Evolutionary conservation across 2,329 filamentous ascomycete genomes (phyloP).

Genomic region (Aureobasidium sp.): DNA sequence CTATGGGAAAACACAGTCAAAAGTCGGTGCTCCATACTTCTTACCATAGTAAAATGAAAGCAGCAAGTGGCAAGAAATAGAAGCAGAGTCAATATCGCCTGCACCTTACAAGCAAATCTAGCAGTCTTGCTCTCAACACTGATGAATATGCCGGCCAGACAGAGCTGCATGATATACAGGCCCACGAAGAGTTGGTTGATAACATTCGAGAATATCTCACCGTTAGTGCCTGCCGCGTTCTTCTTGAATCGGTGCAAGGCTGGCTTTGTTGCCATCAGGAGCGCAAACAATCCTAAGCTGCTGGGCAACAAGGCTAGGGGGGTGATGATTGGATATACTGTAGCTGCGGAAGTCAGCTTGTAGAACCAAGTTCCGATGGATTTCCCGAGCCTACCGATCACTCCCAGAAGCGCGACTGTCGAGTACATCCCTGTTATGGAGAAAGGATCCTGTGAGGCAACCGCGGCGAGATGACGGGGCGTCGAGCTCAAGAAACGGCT

Average conservation of each 20-base stretch:
- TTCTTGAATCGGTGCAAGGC: neutral
- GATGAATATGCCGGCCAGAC: neutral
- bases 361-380: neutral
- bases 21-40: neutral
- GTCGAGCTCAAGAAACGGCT: neutral
- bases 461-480: neutral
- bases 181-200: neutral
- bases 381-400: neutral
- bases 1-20: neutral
- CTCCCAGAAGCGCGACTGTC: neutral
- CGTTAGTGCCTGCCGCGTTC: neutral
- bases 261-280: neutral
- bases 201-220: neutral
- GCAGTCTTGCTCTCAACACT: neutral
- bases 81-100: neutral
- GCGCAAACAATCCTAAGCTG: neutral
- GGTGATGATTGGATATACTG: neutral
- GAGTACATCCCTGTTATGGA: neutral
- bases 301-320: neutral
- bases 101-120: neutral
- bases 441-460: neutral
- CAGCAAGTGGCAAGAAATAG: neutral
- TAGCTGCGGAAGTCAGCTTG: neutral
- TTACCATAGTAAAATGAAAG: neutral
- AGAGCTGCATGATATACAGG: neutral